phyloP scores from a whole-genome alignment of 805 yeast species.

The Wickerhamiella hasegawae region DNA sequence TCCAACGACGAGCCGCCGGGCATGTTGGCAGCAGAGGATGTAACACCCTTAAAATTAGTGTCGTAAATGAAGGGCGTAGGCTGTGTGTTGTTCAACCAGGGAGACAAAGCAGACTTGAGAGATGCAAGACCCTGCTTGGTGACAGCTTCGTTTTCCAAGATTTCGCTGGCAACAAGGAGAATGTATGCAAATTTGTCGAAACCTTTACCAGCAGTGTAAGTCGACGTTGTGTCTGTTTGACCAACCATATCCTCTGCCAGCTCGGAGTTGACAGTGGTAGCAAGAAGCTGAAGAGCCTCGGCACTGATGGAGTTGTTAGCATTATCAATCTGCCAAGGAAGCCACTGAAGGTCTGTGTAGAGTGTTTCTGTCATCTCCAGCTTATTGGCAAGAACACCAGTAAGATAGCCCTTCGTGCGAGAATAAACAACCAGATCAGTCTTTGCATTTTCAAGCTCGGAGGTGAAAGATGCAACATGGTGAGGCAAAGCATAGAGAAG shows the following conservation, averaged over 20 bases:
- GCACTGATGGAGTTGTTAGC: constrained; percentile 25
- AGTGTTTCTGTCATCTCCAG: constrained; percentile 24
- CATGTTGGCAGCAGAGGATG: constrained; percentile 31
- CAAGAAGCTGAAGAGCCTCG: constrained; percentile 28
- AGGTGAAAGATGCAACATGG: constrained; percentile 32
- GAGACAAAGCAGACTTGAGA: constrained; percentile 50
- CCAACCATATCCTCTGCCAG: constrained; percentile 36
- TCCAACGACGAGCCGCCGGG: constrained; percentile 31
- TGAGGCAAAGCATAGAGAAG: constrained; percentile 56
- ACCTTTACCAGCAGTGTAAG: constrained; percentile 81
- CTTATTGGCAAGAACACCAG: constrained; percentile 22
- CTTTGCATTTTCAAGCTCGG: constrained; percentile 17
- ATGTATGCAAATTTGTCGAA: constrained; percentile 85
- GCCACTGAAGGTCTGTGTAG: constrained; percentile 31
- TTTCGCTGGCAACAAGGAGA: constrained; percentile 50
- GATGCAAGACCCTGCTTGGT: constrained; percentile 37
- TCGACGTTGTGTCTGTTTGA: constrained; percentile 58
- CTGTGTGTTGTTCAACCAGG: constrained; percentile 58
- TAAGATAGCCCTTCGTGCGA: constrained; percentile 29
- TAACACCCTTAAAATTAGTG: constrained; percentile 34
- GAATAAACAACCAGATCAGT: constrained; percentile 27
- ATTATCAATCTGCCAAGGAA: constrained; percentile 34
- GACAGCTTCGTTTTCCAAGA: constrained; percentile 39
- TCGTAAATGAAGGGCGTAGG: constrained; percentile 64
- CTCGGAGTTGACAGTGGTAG: constrained; percentile 36